phyloP scores from a whole-genome alignment of 495 filamentous ascomycete species.

The Aspergillus homomorphus region DNA sequence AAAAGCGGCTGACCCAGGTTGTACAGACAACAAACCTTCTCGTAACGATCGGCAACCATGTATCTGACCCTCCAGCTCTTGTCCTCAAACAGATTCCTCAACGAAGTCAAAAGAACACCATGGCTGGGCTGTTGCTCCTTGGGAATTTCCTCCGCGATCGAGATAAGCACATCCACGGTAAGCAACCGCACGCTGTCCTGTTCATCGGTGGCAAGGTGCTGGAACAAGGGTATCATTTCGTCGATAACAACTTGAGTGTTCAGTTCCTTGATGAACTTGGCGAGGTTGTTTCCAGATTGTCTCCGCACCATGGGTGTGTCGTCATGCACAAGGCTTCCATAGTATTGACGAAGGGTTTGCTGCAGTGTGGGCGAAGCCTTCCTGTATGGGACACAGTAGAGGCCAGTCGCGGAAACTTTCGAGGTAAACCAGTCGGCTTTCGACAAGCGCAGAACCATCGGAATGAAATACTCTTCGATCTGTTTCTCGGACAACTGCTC shows the following conservation, averaged over 20 bases:
- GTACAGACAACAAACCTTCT: constrained; percentile 64
- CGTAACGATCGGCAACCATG: constrained; percentile 98
- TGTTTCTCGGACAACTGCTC: constrained; percentile 83
- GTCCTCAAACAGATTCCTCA: constrained; percentile 92
- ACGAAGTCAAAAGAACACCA: constrained; percentile 81
- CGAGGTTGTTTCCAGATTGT: constrained; percentile 91
- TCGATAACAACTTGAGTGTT: constrained; percentile 84
- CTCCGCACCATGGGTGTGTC: constrained; percentile 98
- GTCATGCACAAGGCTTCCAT: constrained; percentile 89
- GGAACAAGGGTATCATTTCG: constrained; percentile 98
- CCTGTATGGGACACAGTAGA: constrained; percentile 87
- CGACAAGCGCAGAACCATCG: constrained; percentile 87
- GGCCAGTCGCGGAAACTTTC: constrained; percentile 94
- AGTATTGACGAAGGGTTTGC: constrained; percentile 84
- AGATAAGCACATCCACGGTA: constrained; percentile 93
- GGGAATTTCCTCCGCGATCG: constrained; percentile 94
- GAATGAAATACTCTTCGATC: constrained; percentile 94
- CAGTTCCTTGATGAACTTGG: constrained; percentile 98
- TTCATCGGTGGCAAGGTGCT: constrained; percentile 91
- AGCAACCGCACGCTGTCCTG: constrained; percentile 95
- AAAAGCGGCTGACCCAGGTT: background rate
- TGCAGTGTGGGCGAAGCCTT: constrained; percentile 82
- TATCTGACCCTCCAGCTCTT: constrained; percentile 99
- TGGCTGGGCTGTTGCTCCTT: constrained; percentile 98
- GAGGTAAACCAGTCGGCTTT: constrained; percentile 99